phyloP scores from a whole-genome alignment of 805 yeast species.

The Dipodascopsis uninucleata region DNA sequence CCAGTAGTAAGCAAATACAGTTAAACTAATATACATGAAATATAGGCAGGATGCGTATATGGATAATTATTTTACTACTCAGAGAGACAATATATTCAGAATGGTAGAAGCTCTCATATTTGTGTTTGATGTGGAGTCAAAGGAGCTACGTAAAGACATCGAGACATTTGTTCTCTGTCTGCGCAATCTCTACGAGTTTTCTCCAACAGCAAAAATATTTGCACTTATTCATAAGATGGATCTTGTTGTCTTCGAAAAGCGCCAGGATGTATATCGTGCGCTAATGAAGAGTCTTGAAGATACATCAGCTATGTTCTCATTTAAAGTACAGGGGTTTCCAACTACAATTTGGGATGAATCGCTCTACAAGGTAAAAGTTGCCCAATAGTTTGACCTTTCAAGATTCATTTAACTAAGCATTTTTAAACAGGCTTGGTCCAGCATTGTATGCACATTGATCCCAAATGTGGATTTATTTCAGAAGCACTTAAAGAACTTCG shows the following conservation, averaged over 20 bases:
- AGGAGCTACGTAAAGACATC: slow-evolving; percentile 86
- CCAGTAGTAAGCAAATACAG: background rate
- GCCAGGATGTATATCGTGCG: slow-evolving; percentile 63
- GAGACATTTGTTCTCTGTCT: slow-evolving; percentile 84
- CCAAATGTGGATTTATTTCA: slow-evolving; percentile 86
- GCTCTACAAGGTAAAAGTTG: slow-evolving; percentile 54
- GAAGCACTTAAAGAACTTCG: slow-evolving; percentile 66
- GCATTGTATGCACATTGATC: slow-evolving; percentile 87
- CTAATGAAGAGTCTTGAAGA: slow-evolving; percentile 80
- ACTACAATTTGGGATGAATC: slow-evolving; percentile 98
- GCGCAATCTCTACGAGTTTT: slow-evolving; percentile 72
- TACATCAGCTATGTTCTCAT: slow-evolving; percentile 45
- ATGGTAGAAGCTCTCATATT: slow-evolving; percentile 94
- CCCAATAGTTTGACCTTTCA: background rate
- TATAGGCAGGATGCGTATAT: slow-evolving; percentile 83
- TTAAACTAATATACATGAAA: background rate
- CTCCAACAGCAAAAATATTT: slow-evolving; percentile 89
- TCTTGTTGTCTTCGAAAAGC: slow-evolving; percentile 47
- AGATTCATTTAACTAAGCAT: slow-evolving; percentile 1
- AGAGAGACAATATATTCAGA: slow-evolving; percentile 86
- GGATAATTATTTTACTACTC: slow-evolving; percentile 87
- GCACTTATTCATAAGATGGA: slow-evolving; percentile 95
- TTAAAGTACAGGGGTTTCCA: slow-evolving; percentile 64
- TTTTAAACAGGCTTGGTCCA: slow-evolving; percentile 72
- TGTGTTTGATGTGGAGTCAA: slow-evolving; percentile 93